Evolutionary conservation across 495 filamentous ascomycete species (phyloP).

Genomic region (Echria macrotheca): DNA sequence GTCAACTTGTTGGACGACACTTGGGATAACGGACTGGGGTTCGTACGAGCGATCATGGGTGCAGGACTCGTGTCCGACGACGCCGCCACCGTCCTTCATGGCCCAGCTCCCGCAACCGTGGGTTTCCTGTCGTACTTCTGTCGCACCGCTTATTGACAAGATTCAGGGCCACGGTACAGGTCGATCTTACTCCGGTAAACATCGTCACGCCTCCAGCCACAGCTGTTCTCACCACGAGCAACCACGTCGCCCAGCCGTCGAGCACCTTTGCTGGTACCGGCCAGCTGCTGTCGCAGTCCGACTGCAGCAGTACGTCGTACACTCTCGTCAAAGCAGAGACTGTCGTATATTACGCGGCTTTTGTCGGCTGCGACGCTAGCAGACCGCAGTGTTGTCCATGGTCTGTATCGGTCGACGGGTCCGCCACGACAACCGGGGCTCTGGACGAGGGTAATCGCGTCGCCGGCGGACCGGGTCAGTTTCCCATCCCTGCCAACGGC

Average conservation of each 20-base stretch:
- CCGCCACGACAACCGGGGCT: not conserved
- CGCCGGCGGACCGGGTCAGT: conserved; percentile 13
- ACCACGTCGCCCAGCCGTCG: conserved; percentile 2
- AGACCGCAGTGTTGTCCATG: conserved; percentile 25
- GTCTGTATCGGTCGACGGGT: conserved; percentile 9
- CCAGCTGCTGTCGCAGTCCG: conserved; percentile 11
- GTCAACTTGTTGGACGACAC: conserved; percentile 15
- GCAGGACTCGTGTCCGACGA: conserved; percentile 11
- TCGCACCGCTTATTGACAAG: not conserved
- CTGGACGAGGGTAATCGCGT: conserved; percentile 2
- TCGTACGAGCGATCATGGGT: conserved; percentile 21
- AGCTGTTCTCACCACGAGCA: not conserved
- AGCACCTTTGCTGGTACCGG: conserved; percentile 11
- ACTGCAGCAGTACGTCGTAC: conserved; percentile 17
- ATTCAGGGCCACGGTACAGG: conserved; percentile 9
- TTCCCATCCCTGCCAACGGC: conserved; percentile 14
- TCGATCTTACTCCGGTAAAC: conserved; percentile 14
- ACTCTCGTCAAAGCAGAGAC: conserved; percentile 17
- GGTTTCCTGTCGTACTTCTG: not conserved
- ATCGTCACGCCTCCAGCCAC: not conserved
- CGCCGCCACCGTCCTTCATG: conserved; percentile 19
- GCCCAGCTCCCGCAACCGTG: conserved; percentile 15
- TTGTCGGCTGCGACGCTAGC: conserved; percentile 19
- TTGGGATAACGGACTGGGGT: conserved; percentile 18
- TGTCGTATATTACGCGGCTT: conserved; percentile 19